Evolutionary conservation across 2,329 filamentous ascomycete genomes (phyloP), one percentile per base, ranked within the genome.

Genomic region (Cladobotryum protrusum): DNA sequence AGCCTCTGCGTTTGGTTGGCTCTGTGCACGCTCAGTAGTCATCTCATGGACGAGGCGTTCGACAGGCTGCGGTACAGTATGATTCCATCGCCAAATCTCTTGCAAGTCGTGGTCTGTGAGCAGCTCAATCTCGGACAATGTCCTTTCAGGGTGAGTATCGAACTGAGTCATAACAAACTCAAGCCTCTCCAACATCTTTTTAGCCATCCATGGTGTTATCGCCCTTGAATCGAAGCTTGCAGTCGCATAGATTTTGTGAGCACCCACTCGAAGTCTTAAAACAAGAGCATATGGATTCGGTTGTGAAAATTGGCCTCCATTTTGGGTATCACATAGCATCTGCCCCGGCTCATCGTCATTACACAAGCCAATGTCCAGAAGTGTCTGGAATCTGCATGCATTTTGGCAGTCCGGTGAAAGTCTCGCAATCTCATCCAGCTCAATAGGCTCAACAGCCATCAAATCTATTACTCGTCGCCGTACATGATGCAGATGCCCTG

Each of bases 401-500:
- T 18, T 19, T 3, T 47, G 40, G 4, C 49, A 36, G 12, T 50
- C 43, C 8, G 39, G 12, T 15, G 47, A 41, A 12, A 57, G 29
- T 8, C 47, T 50, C 6, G 51, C 39, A 19, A 58, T 58, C 5
- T 15, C 14, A 24, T 53, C 51, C 4, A 59, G 42, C 1, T 56
- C 57, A 8, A 49, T 54, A 12, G 57, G 54, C 35, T 58, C 55
- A 33, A 43, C 52, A 0, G 43, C 45, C 4, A 53, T 52, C 49
- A 54, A 52, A 11, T 54, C 51, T 1, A 50, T 17, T n/a, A 49
- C 43, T 42, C 54, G 48, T 5, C 44, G 13, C 34, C 62, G 59
- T 0, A 62, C 36, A 1, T 59, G 57, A n/a, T 72, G 60, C 11
- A 82, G 61, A 34, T 34, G 24, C 17, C 14, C 17, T 7, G 14